Percentiles rank a stretch among this genome's conserved stretches.
Evolutionary conservation across 176 grass and related monocot species (phyloP).

Genomic region (Sorghum bicolor): DNA sequence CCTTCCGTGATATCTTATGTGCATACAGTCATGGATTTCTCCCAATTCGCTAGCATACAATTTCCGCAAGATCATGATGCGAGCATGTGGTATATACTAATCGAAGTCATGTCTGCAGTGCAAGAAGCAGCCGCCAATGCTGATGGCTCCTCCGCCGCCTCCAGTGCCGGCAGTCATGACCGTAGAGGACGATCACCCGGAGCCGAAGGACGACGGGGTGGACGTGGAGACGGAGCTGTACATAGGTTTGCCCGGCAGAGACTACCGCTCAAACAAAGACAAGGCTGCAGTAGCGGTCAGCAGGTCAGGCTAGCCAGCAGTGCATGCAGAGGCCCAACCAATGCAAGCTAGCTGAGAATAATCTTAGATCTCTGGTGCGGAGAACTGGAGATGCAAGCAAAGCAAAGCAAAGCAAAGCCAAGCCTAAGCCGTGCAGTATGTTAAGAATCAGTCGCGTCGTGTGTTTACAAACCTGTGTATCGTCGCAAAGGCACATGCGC

Average conservation of each 20-base stretch:
- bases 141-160: not conserved
- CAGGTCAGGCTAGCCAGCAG: not conserved
- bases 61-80: not conserved
- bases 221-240: conserved; percentile 74
- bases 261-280: not conserved
- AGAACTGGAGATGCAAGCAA: not conserved
- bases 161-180: not conserved
- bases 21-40: not conserved
- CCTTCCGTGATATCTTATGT: conserved; percentile 35
- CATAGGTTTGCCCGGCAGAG: conserved; percentile 52
- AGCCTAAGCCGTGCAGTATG: not conserved
- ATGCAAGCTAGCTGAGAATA: not conserved
- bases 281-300: not conserved
- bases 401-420: not conserved
- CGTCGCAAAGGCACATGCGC: not conserved
- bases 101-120: conserved; percentile 31
- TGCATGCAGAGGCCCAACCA: not conserved
- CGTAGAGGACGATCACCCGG: not conserved
- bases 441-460: not conserved
- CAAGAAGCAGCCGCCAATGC: conserved; percentile 22
- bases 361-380: conserved; percentile 1
- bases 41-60: not conserved
- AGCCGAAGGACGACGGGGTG: not conserved
- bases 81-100: not conserved
- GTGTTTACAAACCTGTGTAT: conserved; percentile 20